Conservation (phyloP, 1,284 basidiomycete species). For the Moniliella sp. region DNA sequence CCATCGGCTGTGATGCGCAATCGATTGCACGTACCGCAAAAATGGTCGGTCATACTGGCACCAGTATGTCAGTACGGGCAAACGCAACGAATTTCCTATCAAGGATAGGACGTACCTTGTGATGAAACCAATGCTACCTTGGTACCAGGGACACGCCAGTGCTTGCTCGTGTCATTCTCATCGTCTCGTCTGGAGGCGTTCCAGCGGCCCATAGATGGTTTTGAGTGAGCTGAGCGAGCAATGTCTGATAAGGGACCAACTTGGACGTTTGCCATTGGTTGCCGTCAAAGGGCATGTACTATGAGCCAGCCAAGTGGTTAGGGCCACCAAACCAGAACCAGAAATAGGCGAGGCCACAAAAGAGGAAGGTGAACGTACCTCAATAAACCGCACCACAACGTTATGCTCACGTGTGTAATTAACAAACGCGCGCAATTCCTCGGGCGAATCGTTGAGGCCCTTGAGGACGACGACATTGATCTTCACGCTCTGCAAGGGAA, state of each 20-base stretch:
- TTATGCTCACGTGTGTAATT: conserved; percentile 46
- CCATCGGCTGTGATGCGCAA: conserved; percentile 66
- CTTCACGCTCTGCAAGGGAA: conserved; percentile 44
- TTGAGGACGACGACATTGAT: conserved; percentile 62
- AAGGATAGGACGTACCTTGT: conserved; percentile 9
- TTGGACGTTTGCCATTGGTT: conserved; percentile 65
- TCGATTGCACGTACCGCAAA: conserved; percentile 63
- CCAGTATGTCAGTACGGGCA: background rate
- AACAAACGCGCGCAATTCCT: conserved; percentile 54
- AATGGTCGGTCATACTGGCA: conserved; percentile 50
- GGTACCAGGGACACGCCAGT: conserved; percentile 51
- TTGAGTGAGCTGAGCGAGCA: conserved; percentile 11
- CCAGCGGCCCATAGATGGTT: conserved; percentile 4
- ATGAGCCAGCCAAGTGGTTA: background rate
- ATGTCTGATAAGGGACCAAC: conserved; percentile 41
- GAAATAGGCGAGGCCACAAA: background rate
- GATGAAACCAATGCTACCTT: conserved; percentile 62
- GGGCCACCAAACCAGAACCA: background rate
- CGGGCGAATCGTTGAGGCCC: conserved; percentile 48
- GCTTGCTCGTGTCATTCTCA: conserved; percentile 57
- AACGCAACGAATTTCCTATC: background rate
- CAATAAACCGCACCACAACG: conserved; percentile 62
- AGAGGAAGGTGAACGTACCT: conserved; percentile 28
- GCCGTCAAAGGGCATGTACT: conserved; percentile 64
- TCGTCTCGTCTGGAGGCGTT: conserved; percentile 39